A percentile compares a stretch with the other conserved stretches of the same genome.
phyloP scores from a whole-genome alignment of 495 filamentous ascomycete species.

The Penicillium chermesinum region DNA sequence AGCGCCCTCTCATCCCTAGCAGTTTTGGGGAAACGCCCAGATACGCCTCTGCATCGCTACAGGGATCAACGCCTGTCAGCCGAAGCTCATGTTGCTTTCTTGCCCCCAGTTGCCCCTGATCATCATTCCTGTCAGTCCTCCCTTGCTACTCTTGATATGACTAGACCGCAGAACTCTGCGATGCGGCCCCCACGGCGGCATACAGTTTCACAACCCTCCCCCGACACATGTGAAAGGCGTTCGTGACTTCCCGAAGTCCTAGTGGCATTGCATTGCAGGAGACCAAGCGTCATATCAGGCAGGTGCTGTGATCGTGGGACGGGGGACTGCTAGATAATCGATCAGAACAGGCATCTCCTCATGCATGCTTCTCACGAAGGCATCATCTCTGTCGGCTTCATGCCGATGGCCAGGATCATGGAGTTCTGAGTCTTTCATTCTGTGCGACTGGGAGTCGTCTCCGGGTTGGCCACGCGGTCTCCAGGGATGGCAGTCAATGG shows the following conservation, averaged over 20 bases:
- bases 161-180: conserved; percentile 13
- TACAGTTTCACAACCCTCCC: conserved; percentile 16
- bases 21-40: not conserved
- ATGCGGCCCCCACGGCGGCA: conserved; percentile 2
- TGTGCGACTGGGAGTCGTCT: conserved; percentile 11
- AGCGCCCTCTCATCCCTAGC: not conserved
- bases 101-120: not conserved
- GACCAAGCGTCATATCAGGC: not conserved
- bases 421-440: conserved; percentile 5
- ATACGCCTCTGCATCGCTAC: not conserved
- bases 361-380: not conserved
- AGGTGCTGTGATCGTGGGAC: conserved; percentile 15
- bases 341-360: conserved; percentile 22
- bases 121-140: conserved; percentile 1
- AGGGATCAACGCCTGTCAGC: not conserved
- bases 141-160: not conserved
- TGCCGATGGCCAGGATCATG: conserved; percentile 17
- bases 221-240: conserved; percentile 22
- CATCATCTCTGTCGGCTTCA: conserved; percentile 11
- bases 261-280: conserved; percentile 14
- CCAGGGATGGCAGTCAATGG: conserved; percentile 14
- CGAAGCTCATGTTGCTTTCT: not conserved
- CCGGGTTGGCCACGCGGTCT: conserved; percentile 15
- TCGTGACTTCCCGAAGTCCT: conserved; percentile 13
- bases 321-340: conserved; percentile 4